Conservation (phyloP, 306 rosid genomes). For the Cajanus cajan region DNA sequence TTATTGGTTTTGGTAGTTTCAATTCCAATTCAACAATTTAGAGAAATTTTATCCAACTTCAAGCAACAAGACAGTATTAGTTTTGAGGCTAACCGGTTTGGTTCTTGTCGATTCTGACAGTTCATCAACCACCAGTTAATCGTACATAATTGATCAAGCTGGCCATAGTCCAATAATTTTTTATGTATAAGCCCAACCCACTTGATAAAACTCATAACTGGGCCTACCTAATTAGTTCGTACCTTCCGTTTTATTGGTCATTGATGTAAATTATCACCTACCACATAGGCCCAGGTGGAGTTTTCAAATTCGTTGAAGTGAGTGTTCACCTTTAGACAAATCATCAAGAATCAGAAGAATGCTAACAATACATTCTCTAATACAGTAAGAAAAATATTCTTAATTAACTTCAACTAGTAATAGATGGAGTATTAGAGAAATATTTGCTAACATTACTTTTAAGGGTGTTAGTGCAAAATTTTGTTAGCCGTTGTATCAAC, state of each 20-base stretch:
- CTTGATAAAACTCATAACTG: not conserved
- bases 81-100: not conserved
- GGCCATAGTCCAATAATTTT: not conserved
- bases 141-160: not conserved
- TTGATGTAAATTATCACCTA: not conserved
- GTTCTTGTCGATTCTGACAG: not conserved
- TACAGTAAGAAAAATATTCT: no score
- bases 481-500: no score
- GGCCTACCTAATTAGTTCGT: not conserved
- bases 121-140: not conserved
- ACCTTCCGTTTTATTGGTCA: not conserved
- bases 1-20: not conserved
- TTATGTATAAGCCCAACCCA: not conserved
- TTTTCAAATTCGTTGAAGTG: no score
- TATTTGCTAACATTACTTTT: no score
- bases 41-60: not conserved
- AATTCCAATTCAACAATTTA: not conserved
- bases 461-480: no score
- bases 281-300: no score
- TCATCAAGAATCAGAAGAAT: no score
- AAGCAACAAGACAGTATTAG: not conserved
- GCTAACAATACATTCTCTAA: no score
- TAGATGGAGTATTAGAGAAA: no score
- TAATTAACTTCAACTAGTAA: no score
- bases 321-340: no score